Base-by-base conservation (phyloP, 495 filamentous ascomycete genomes). In the Apodospora peruviana region DNA sequence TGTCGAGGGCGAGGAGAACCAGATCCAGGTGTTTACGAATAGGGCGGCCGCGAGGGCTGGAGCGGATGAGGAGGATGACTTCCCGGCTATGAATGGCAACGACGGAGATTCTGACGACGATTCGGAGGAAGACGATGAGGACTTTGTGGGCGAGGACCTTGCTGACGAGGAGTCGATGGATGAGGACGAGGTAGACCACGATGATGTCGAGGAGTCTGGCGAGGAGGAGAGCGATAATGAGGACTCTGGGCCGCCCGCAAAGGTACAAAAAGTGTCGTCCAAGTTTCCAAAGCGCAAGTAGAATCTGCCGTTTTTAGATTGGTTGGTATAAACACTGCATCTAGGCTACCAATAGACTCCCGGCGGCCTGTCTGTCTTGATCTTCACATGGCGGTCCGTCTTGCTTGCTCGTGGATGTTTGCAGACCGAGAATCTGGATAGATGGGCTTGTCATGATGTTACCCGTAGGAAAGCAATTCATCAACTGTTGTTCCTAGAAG, bases 1-100 rank as follows among this genome's bases (percentile, higher is more conserved):
- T 56, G 86, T 96, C 3, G 91, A 96, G 62, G 89, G 89, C 1
- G 75, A 88, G 62, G 77, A 83, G 20, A 72, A 75, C 22, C 71
- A 63, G 32, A 69, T 65, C 35, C 66, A 72, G 21, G 58, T 63
- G 19, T 49, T 61, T 18, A 59, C 63, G 43, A 68, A 76, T 50
- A 63, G 60, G 21, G 67, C 67, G 17, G 71, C 70, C 39, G 64
- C 21, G 16, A 38, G 20, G 2, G 19, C 48, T n/a, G 45, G 32
- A 2, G 42, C 25, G 9, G 58, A 60, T 16, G 65, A 64, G 9
- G 59, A 60, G 5, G 65, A 66, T 20, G 56, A 62, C 23, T 48
- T 57, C 43, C 57, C 57, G 7, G 39, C 43, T 9, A 21, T 32
- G 3, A 53, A 59, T 24, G 55, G 54, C 8, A 43, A 54, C 27